Percentiles rank a stretch among this genome's conserved stretches.
Evolutionary conservation across 805 yeast genomes (phyloP).

Genomic region (Yamadazyma sp.): DNA sequence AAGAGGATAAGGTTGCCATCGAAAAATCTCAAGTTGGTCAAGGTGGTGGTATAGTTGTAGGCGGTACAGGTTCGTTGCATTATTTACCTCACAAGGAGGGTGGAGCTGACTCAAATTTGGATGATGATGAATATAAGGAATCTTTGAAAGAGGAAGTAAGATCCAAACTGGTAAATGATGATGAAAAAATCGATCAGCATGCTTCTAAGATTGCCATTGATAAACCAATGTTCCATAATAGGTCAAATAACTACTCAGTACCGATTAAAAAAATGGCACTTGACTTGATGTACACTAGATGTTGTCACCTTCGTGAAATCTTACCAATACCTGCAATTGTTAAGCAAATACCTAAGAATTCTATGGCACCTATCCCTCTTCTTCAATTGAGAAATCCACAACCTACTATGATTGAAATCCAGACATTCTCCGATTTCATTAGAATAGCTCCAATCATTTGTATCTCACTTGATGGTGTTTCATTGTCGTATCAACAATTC

Average conservation of each 20-base stretch:
- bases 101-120: conserved; percentile 7
- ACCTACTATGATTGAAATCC: conserved; percentile 84
- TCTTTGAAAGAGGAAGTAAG: too few species aligned
- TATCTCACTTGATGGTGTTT: conserved; percentile 75
- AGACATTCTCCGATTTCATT: conserved; percentile 84
- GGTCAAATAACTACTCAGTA: conserved; percentile 20
- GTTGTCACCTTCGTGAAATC: conserved; percentile 90
- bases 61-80: conserved; percentile 69
- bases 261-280: conserved; percentile 48
- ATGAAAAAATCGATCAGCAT: conserved; percentile 18
- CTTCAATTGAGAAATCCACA: conserved; percentile 79
- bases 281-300: conserved; percentile 81
- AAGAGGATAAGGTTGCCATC: conserved; percentile 47
- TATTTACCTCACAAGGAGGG: conserved; percentile 18
- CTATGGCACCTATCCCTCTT: conserved; percentile 68
- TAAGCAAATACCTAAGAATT: conserved; percentile 68
- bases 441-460: conserved; percentile 80
- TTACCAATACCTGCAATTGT: conserved; percentile 86
- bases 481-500: conserved; percentile 72
- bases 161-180: too few species aligned
- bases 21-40: conserved; percentile 37
- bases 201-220: conserved; percentile 27
- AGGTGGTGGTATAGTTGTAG: conserved; percentile 74
- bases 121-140: conserved; percentile 4
- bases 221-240: conserved; percentile 28